These are phyloP conservation scores for Salix viminalis DNA, from an alignment of 345 rosid species.

Conservation along the genomic window DNA sequence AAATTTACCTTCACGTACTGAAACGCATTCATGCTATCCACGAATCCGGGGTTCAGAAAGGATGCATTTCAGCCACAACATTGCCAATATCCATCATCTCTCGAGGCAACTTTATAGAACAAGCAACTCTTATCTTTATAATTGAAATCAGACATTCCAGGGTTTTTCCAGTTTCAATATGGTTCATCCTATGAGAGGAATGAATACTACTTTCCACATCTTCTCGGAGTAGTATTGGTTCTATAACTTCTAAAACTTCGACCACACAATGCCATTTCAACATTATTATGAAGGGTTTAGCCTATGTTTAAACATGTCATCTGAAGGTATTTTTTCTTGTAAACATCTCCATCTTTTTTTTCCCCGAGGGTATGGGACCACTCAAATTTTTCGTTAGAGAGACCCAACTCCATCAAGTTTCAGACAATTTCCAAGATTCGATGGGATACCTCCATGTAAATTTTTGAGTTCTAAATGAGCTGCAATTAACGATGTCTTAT, in stretches of 20 bases:
- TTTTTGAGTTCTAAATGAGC: background rate
- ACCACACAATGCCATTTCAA: background rate
- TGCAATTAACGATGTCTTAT: background rate
- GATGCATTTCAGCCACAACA: background rate
- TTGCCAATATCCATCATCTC: background rate
- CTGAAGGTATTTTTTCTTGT: background rate
- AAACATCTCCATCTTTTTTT: background rate
- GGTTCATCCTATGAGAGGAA: background rate
- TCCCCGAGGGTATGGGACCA: no score
- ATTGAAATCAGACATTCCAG: background rate
- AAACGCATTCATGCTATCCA: background rate
- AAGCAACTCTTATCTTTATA: background rate
- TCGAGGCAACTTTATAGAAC: background rate
- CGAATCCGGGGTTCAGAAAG: background rate
- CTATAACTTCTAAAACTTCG: background rate
- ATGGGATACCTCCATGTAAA: background rate
- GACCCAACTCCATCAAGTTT: background rate
- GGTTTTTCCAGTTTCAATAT: background rate
- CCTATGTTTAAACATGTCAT: constrained; percentile 4
- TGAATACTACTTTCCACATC: background rate
- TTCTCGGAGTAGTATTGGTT: background rate
- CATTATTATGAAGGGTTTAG: constrained; percentile 10
- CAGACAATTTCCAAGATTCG: background rate
- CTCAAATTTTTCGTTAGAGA: no score
- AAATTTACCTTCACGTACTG: background rate